These are phyloP conservation scores for Cornus controversa DNA, from an alignment of 148 eudicot species.

Conservation along the genomic window DNA sequence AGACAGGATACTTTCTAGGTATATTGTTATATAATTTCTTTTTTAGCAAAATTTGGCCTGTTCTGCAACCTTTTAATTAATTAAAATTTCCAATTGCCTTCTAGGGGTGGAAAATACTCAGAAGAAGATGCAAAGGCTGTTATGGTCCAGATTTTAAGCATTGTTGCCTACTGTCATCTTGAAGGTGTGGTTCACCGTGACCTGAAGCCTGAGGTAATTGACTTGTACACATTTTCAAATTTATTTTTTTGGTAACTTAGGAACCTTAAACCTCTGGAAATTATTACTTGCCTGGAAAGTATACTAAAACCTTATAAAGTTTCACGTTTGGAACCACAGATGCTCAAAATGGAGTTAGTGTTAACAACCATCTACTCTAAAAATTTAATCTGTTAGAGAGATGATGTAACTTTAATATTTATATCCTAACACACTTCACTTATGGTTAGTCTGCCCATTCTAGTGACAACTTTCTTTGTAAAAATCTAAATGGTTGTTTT, in stretches of 20 bases:
- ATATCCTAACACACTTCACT: no score
- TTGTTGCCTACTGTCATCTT: slow-evolving; percentile 85
- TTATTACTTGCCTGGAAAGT: not conserved
- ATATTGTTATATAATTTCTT: slow-evolving; percentile 1
- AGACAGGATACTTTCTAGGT: slow-evolving; percentile 87
- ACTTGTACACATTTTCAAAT: not conserved
- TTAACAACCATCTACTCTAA: no score
- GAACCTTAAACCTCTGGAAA: not conserved
- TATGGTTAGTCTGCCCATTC: no score
- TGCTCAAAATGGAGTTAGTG: not conserved
- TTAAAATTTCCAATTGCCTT: slow-evolving; percentile 9
- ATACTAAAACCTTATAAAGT: not conserved
- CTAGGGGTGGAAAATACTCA: slow-evolving; percentile 89
- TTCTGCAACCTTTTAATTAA: not conserved
- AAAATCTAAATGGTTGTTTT: no score
- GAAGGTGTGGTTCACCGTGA: slow-evolving; percentile 98
- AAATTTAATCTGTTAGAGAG: no score
- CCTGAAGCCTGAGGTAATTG: slow-evolving; percentile 88
- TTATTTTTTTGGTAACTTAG: not conserved
- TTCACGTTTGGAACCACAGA: not conserved
- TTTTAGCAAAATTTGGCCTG: slow-evolving; percentile 2
- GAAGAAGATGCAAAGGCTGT: slow-evolving; percentile 93
- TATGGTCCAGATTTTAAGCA: slow-evolving; percentile 86
- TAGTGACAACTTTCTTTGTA: no score
- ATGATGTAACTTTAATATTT: no score